Base-by-base conservation (phyloP, 2,329 filamentous ascomycete genomes). In the Pseudogymnoascus sp. region DNA sequence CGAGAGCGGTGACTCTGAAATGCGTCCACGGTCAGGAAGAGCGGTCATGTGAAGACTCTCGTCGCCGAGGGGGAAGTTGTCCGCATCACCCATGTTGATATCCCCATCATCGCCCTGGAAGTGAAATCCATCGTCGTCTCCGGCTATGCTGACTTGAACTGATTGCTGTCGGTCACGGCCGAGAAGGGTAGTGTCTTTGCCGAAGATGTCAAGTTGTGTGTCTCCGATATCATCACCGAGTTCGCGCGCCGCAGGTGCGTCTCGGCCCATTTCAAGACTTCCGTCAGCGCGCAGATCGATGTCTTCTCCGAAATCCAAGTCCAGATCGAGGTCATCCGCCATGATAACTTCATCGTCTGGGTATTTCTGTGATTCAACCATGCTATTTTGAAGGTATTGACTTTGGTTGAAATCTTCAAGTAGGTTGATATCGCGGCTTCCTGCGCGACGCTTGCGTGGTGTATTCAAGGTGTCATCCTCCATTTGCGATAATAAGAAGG, bases 261-360 rank as follows among this genome's bases (percentile, higher is more conserved):
- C 88, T 86, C 93, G 89, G 72, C 93, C 95, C 69, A 91, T 82
- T 86, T 99, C 95, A 64, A 97, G 87, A 71, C 87, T 95, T 65
- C 78, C 77, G 65, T 84, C 83, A 66, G 76, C 73, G 67, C 54
- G 68, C 63, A 71, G 68, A 61, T 71, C 70, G 37, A 72, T 65
- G 62, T 85, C 87, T 66, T 95, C 80, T 69, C 88, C 88, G 69
- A 93, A 86, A 70, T 91, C 88, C 63, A 93, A 78, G 67, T 90
- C 84, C 29, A 91, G 80, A 63, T 89, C 88, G 62, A 91, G 80
- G 71, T 91, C 89, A 67, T 83, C 86, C 5, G 79, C 81, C 62
- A 86, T 75, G 18, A 77, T 81, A 64, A 80, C 74, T 64, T 83
- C 84, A 61, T 83, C 85, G 66, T 85, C 87, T 70, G 79, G 75